Evolutionary conservation across 495 filamentous ascomycete species (phyloP).

Genomic region (Penicillium flavigenum): DNA sequence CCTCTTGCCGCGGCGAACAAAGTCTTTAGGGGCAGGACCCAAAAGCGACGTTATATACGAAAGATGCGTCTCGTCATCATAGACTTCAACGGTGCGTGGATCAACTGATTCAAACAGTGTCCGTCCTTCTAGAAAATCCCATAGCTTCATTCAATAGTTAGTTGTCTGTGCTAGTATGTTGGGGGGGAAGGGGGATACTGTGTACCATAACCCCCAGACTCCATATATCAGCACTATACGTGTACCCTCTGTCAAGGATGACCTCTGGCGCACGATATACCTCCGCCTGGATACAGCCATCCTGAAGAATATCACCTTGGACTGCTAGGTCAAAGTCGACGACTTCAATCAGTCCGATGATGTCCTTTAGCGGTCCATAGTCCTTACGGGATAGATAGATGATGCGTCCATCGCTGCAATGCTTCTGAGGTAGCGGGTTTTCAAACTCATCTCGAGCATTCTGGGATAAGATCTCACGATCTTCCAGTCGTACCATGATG

Average conservation of each 20-base stretch:
- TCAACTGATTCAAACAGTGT: conserved; percentile 28
- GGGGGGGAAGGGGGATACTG: not conserved
- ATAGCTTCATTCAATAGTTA: conserved; percentile 27
- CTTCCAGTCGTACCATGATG: conserved; percentile 22
- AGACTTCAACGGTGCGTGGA: conserved; percentile 18
- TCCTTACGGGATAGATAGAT: conserved; percentile 25
- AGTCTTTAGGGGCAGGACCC: conserved; percentile 34
- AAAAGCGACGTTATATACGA: conserved; percentile 39
- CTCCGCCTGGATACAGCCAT: conserved; percentile 40
- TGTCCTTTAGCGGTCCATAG: conserved; percentile 13
- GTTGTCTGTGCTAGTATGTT: not conserved
- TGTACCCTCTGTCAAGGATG: conserved; percentile 40
- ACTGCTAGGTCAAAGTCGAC: conserved; percentile 27
- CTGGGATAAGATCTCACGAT: conserved; percentile 19
- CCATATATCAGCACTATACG: conserved; percentile 47
- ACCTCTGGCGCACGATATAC: conserved; percentile 47
- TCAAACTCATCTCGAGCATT: conserved; percentile 26
- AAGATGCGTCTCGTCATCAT: conserved; percentile 32
- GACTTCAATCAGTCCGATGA: conserved; percentile 17
- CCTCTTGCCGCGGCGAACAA: conserved; percentile 22
- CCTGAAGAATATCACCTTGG: conserved; percentile 25
- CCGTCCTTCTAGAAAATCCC: conserved; percentile 33
- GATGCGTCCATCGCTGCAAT: conserved; percentile 16
- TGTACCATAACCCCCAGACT: conserved; percentile 42
- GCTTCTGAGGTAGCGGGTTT: conserved; percentile 21